Evolutionary conservation across 1,139 yeast species (phyloP), one percentile per base, ranked within the genome.

Genomic region (Blastobotrys capitulatus): DNA sequence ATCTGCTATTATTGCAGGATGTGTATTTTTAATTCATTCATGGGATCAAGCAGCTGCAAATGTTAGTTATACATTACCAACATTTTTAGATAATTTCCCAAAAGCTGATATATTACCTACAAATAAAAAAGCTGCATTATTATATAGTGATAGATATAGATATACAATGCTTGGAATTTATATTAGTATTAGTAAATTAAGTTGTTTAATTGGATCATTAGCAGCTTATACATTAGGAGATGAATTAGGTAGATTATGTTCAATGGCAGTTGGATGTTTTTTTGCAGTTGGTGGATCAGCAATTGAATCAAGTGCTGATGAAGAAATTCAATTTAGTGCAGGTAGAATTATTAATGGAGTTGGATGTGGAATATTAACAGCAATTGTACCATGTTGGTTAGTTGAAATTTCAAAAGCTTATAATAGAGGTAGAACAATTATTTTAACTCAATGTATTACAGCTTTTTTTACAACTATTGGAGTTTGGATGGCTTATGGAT

Each of bases 11-110:
- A 15, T 36, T 36, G 39, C 39, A 2, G 39, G 39, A 18, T 10
- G 6, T 19, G 16, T 36, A 15, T 19, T 36, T 18, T 6, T 36
- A 15, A 19, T 36, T 6, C 8, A 6, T 9, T 79, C 79, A 9
- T 74, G 73, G 54, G 77, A 73, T 51, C 78, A 76, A 56, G 77
- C 78, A 38, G 75, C 75, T 34, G 70, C 74, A 69, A 75, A 76
- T 43, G 61, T 69, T 26, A 61, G 73, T 41, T 63, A 74, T 44
- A 71, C 75, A 0, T 60, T 72, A 46, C 61, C 62, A 2, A 54
- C 69, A 5, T 74, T 73, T 53, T 58, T 67, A 54, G 56, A 64
- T 31, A 63, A 69, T 9, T 70, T 75, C 58, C 73, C 75, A 0
- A 56, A 62, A 26, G 72, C 74, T 29, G 69, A 70, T 52, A 61